Conservation (phyloP, 495 filamentous ascomycete species). For the Parathielavia appendiculata region DNA sequence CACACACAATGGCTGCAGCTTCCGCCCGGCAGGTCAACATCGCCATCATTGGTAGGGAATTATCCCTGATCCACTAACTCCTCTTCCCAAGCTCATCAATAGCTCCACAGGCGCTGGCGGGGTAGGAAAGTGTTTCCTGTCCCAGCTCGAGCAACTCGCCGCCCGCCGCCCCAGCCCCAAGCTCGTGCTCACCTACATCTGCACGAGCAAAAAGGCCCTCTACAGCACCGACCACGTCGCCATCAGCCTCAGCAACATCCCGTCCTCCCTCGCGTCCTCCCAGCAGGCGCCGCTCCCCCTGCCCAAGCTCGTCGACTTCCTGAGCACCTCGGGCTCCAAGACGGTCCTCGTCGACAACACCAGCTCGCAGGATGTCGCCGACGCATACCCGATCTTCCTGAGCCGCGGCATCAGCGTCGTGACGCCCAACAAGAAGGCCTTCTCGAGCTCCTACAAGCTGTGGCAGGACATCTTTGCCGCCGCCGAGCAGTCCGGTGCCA, state of each 20-base stretch:
- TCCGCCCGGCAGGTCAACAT: slow-evolving; percentile 30
- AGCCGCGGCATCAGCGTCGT: slow-evolving; percentile 77
- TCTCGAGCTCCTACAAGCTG: slow-evolving; percentile 66
- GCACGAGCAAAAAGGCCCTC: slow-evolving; percentile 72
- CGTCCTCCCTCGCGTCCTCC: slow-evolving; percentile 52
- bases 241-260: slow-evolving; percentile 51
- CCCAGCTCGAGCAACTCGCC: slow-evolving; percentile 62
- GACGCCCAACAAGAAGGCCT: slow-evolving; percentile 97
- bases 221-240: slow-evolving; percentile 56
- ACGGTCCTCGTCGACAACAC: slow-evolving; percentile 91
- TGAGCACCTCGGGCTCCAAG: slow-evolving; percentile 63
- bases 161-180: slow-evolving; percentile 49
- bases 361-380: slow-evolving; percentile 72
- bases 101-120: slow-evolving; percentile 70
- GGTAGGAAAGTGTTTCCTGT: slow-evolving; percentile 85
- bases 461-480: slow-evolving; percentile 78
- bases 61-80: neutral
- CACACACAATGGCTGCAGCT: slow-evolving; percentile 26
- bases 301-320: slow-evolving; percentile 63
- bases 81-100: slow-evolving; percentile 4
- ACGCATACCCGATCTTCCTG: slow-evolving; percentile 72
- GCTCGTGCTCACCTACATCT: slow-evolving; percentile 71
- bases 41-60: slow-evolving; percentile 30
- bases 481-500: slow-evolving; percentile 57
- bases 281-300: slow-evolving; percentile 55